Evolutionary conservation across 441 rosid species (phyloP), one percentile per base, ranked within the genome.

Genomic region (Erysimum cheiri): DNA sequence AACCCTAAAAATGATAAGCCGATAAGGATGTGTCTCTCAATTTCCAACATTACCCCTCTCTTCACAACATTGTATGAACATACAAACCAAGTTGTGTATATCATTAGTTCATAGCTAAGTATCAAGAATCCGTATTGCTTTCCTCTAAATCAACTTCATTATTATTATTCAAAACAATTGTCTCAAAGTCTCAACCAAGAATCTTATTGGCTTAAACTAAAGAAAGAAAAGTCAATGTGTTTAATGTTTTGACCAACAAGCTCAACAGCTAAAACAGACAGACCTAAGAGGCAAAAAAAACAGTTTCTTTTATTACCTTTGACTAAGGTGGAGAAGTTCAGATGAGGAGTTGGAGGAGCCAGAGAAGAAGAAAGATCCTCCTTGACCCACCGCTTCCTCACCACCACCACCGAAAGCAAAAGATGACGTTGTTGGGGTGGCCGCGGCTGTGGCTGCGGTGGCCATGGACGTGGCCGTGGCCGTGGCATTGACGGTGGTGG

Each of bases 321-420:
- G 84, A 74, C 81, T 85, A 63, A 80, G 81, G 72, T 82, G 81
- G 73, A 88, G 79, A 58, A 84, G 86, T 74, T 85, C 90, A 67
- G 78, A 60, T 50, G 97, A 60, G 48, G 97, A 82, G 59, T 82
- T 81, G 4, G 96, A 78, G 36, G 85, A 77, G 41, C 80, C 80
- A 10, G 91, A 78, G 50, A 85, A 77, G 70, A 79, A 72, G 80
- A 83, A 85, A 32, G 77, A 58, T 35, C 73, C 73, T 55, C 81
- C 83, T 28, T 75, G 75, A 54, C 80, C 78, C 59, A 54, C 72
- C 37, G 49, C 72, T n/a, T 63, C 75, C 9, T 78, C 77, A 48
- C 65, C 70, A 36, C 72, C 73, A 5, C 76, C 66, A 5, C 67
- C 77, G 14, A 71, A 71, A 32, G 60, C 55, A 10, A 35, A 26